phyloP scores from a whole-genome alignment of 2,329 filamentous ascomycete species.

The Fusarium mundagurra region DNA sequence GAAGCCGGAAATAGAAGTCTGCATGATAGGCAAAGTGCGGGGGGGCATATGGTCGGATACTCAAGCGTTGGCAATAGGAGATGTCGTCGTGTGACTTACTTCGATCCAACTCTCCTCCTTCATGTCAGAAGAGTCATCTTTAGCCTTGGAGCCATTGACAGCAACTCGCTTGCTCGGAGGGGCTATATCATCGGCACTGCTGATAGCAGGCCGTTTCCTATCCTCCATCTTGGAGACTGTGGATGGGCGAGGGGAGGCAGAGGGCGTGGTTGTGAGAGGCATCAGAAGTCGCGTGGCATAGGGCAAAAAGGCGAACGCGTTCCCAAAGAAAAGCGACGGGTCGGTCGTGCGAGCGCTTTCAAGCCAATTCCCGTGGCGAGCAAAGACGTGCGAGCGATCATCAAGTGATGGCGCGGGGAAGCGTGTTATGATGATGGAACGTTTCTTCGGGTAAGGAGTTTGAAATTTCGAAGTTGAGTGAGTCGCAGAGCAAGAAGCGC shows the following conservation, averaged over 20 bases:
- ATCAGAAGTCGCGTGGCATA: slow-evolving; percentile 71
- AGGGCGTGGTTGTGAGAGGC: slow-evolving; percentile 82
- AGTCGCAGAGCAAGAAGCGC: slow-evolving; percentile 52
- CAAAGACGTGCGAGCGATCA: slow-evolving; percentile 48
- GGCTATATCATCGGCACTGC: slow-evolving; percentile 82
- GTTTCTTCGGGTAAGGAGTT: slow-evolving; percentile 51
- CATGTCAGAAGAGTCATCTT: slow-evolving; percentile 64
- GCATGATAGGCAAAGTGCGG: slow-evolving; percentile 17
- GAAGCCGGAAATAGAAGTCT: slow-evolving; percentile 29
- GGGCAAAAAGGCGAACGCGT: slow-evolving; percentile 54
- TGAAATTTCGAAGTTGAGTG: slow-evolving; percentile 58
- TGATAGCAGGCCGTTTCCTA: slow-evolving; percentile 92
- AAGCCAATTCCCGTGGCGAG: slow-evolving; percentile 50
- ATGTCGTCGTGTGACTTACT: slow-evolving; percentile 62
- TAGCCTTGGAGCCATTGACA: slow-evolving; percentile 77
- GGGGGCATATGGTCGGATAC: slow-evolving; percentile 15
- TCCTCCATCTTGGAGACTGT: slow-evolving; percentile 97
- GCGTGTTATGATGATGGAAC: slow-evolving; percentile 48
- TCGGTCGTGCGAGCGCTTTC: slow-evolving; percentile 43
- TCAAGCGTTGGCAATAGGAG: slow-evolving; percentile 30
- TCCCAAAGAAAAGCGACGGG: slow-evolving; percentile 43
- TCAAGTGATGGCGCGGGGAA: slow-evolving; percentile 47
- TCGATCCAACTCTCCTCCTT: slow-evolving; percentile 71
- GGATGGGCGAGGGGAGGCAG: slow-evolving; percentile 78
- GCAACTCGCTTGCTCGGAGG: slow-evolving; percentile 93